Conservation (phyloP, 345 rosid genomes). For the Acer yangbiense region DNA sequence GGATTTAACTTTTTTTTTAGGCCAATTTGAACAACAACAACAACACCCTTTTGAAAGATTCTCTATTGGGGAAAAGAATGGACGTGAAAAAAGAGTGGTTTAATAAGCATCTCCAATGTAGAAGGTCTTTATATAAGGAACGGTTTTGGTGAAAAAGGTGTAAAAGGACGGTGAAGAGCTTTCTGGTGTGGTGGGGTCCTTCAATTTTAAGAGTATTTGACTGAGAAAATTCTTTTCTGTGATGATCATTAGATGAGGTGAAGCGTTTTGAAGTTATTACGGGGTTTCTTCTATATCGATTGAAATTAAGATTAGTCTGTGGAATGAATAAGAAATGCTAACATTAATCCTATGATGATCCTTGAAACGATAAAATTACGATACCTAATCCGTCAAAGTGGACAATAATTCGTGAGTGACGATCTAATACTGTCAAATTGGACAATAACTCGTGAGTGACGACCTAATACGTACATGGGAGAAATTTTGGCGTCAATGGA, state of each 20-base stretch:
- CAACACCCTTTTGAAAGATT: conserved; percentile 8
- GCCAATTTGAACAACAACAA: neutral
- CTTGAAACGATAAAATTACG: too few relatives aligned
- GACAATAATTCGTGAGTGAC: too few relatives aligned
- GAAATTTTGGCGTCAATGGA: too few relatives aligned
- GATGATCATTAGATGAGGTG: neutral
- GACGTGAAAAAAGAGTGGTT: conserved; percentile 38
- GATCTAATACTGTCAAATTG: too few relatives aligned
- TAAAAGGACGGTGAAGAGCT: conserved; percentile 51
- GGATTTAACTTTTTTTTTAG: neutral
- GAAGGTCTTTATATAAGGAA: conserved; percentile 39
- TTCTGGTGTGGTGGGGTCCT: conserved; percentile 18
- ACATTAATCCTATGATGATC: too few relatives aligned
- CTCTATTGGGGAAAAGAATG: conserved; percentile 36
- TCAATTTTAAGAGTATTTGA: conserved; percentile 11
- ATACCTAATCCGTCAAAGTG: too few relatives aligned
- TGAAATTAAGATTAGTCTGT: too few relatives aligned
- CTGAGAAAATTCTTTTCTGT: neutral
- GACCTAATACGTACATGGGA: too few relatives aligned
- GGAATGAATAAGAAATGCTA: too few relatives aligned
- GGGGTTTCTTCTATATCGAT: too few relatives aligned
- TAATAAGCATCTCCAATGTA: conserved; percentile 44
- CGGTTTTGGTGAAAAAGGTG: conserved; percentile 35
- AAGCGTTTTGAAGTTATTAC: too few relatives aligned
- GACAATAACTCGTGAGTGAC: too few relatives aligned